Percentiles rank a stretch among this genome's conserved stretches.
phyloP scores from a whole-genome alignment of 139 green algal species.

The Volvox reticuliferus region DNA sequence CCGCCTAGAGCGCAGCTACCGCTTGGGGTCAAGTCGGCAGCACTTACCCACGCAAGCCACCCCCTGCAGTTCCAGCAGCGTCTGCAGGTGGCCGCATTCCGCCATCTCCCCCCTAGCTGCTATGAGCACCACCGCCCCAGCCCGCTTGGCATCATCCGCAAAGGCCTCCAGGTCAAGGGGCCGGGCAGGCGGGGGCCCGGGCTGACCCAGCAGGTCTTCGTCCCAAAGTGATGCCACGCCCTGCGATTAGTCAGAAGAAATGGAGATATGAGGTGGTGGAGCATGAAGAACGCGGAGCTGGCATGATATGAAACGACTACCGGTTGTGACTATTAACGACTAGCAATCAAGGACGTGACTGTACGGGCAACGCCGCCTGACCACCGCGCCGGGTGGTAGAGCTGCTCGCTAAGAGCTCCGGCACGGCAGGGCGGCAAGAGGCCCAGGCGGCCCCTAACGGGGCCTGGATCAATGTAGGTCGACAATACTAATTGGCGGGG shows the following conservation, averaged over 20 bases:
- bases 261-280: no score
- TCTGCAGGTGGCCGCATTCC: slow-evolving; percentile 16
- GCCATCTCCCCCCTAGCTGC: slow-evolving; percentile 28
- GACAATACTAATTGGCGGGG: slow-evolving; percentile 37
- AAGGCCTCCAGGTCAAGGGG: slow-evolving; percentile 25
- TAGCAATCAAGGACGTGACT: background rate
- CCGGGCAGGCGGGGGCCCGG: slow-evolving; percentile 12
- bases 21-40: no score
- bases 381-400: background rate
- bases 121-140: slow-evolving; percentile 22
- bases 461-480: slow-evolving; percentile 38
- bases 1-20: no score
- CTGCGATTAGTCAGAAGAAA: background rate
- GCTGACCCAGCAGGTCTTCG: background rate
- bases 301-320: no score
- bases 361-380: background rate
- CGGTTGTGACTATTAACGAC: no score
- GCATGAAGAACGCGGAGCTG: no score
- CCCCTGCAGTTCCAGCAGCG: slow-evolving; percentile 37
- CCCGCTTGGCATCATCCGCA: slow-evolving; percentile 6
- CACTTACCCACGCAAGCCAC: slow-evolving; percentile 36
- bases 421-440: background rate
- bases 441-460: slow-evolving; percentile 33
- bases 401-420: background rate
- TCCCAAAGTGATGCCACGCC: slow-evolving; percentile 38